These are phyloP conservation scores for Silene latifolia DNA, from an alignment of 148 eudicot genomes.

Conservation along the genomic window DNA sequence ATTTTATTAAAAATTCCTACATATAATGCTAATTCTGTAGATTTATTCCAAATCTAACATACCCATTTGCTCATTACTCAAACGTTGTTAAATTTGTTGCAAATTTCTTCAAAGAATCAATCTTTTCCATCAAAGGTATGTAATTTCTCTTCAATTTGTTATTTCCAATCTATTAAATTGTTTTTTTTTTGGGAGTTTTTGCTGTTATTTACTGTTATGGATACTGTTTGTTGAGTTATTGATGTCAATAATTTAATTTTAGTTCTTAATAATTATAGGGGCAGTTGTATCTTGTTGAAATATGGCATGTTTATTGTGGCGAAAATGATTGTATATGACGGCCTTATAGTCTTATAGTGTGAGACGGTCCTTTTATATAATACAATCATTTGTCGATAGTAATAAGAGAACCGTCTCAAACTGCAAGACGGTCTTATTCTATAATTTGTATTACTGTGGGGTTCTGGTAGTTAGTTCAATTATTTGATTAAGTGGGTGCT, in stretches of 20 bases:
- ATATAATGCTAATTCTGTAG: slow-evolving; percentile 2
- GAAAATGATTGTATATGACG: too few relatives aligned
- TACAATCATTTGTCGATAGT: too few relatives aligned
- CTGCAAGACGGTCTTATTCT: too few relatives aligned
- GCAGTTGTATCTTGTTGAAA: neutral
- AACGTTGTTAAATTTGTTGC: slow-evolving; percentile 3
- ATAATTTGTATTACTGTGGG: too few relatives aligned
- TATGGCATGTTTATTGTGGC: neutral
- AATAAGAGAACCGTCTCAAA: too few relatives aligned
- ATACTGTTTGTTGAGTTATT: slow-evolving; percentile 19
- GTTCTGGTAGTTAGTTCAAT: too few relatives aligned
- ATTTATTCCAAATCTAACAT: slow-evolving; percentile 4
- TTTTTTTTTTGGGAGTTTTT: neutral
- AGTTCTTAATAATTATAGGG: neutral
- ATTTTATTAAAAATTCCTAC: neutral
- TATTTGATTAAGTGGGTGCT: slow-evolving; percentile 24
- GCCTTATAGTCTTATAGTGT: too few relatives aligned
- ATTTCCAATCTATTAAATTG: neutral
- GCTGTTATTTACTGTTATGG: neutral
- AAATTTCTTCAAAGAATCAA: slow-evolving; percentile 1
- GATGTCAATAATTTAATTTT: slow-evolving; percentile 18
- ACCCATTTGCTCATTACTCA: slow-evolving; percentile 13
- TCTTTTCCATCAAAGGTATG: slow-evolving; percentile 17
- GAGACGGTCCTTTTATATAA: too few relatives aligned
- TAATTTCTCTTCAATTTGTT: slow-evolving; percentile 12